Evolutionary conservation across 768 basidiomycete species (phyloP).

Genomic region (Amanita brunnescens): DNA sequence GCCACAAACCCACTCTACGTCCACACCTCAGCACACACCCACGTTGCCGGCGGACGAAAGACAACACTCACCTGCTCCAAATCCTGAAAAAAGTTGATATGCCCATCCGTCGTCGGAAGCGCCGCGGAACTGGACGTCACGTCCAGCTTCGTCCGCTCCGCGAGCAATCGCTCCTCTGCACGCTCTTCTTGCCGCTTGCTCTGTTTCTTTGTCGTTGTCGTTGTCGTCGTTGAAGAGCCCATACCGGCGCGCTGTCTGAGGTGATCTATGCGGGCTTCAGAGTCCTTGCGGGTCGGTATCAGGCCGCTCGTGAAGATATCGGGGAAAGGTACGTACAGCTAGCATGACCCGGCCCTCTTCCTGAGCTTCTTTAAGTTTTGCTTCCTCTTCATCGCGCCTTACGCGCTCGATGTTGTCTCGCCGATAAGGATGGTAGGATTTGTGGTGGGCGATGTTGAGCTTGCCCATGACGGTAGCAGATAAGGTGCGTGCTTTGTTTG

Average conservation of each 20-base stretch:
- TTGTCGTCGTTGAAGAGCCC: too few relatives aligned
- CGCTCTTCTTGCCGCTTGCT: conserved; percentile 30
- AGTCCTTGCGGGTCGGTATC: conserved; percentile 41
- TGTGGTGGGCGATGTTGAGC: conserved; percentile 85
- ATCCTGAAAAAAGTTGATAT: conserved; percentile 82
- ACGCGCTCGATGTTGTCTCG: conserved; percentile 80
- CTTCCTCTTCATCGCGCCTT: conserved; percentile 75
- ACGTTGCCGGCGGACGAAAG: neutral
- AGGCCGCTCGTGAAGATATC: conserved; percentile 8
- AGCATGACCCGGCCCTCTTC: conserved; percentile 67
- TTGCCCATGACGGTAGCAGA: conserved; percentile 50
- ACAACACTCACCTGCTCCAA: conserved; percentile 50
- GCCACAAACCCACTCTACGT: conserved; percentile 36
- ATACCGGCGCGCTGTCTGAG: conserved; percentile 54
- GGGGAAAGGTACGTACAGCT: conserved; percentile 43
- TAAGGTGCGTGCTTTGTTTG: too few relatives aligned
- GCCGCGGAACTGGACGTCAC: neutral
- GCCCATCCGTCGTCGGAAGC: conserved; percentile 45
- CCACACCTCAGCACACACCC: neutral
- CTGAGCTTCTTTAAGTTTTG: conserved; percentile 50
- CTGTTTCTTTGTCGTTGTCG: conserved; percentile 18
- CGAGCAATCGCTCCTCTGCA: conserved; percentile 25
- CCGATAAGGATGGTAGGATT: conserved; percentile 83
- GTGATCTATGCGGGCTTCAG: conserved; percentile 66
- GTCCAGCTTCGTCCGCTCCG: conserved; percentile 14